Percentiles rank a stretch among this genome's conserved stretches.
phyloP scores from a whole-genome alignment of 495 filamentous ascomycete genomes.

The Entonaema liquescens region DNA sequence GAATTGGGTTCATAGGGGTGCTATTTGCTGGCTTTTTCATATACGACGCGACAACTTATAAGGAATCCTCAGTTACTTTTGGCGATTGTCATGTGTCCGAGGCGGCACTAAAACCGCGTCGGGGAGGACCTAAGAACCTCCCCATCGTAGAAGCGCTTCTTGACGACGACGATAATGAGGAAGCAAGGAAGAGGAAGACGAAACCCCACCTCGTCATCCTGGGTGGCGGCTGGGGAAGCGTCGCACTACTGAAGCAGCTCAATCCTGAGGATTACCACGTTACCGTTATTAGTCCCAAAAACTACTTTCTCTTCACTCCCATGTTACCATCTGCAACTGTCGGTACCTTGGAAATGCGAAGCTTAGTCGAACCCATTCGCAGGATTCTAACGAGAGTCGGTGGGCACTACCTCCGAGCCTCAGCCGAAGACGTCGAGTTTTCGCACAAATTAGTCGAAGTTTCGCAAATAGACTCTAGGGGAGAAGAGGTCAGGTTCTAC shows the following conservation, averaged over 20 bases:
- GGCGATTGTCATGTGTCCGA: constrained; percentile 84
- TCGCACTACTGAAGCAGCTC: constrained; percentile 89
- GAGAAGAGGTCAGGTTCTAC: constrained; percentile 82
- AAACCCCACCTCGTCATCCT: constrained; percentile 93
- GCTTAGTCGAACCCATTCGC: constrained; percentile 90
- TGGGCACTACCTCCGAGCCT: constrained; percentile 90
- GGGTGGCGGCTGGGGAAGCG: constrained; percentile 94
- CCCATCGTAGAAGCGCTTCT: constrained; percentile 88
- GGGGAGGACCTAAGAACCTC: constrained; percentile 94
- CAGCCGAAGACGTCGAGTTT: constrained; percentile 88
- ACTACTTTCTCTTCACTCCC: constrained; percentile 97
- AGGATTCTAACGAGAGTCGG: constrained; percentile 77
- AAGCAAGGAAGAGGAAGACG: constrained; percentile 72
- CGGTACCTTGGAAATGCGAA: constrained; percentile 89
- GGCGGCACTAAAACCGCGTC: constrained; percentile 78
- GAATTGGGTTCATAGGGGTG: constrained; percentile 54
- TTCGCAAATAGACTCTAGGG: constrained; percentile 72
- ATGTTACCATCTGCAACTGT: constrained; percentile 98
- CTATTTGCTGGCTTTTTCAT: constrained; percentile 84
- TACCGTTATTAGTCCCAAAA: constrained; percentile 90
- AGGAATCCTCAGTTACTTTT: constrained; percentile 63
- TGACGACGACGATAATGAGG: constrained; percentile 82
- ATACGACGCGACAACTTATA: constrained; percentile 94
- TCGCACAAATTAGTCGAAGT: constrained; percentile 90
- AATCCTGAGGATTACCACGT: constrained; percentile 92